Conservation (phyloP, 257 asterid genomes). For the Primulina tabacum region DNA sequence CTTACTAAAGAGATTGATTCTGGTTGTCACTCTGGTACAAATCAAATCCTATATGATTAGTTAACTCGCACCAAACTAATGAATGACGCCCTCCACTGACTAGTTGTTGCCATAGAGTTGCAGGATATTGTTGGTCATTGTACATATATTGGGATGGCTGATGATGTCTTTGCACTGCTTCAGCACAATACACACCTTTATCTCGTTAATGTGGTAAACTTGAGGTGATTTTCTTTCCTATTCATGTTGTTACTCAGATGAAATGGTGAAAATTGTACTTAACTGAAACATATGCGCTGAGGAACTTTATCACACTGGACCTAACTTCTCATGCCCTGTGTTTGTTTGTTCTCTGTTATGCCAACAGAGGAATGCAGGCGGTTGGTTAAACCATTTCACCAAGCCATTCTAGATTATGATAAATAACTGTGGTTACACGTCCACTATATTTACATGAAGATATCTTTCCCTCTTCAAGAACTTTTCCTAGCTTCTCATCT, state of each 20-base stretch:
- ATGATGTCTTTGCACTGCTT: slow-evolving; percentile 75
- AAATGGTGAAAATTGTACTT: slow-evolving; percentile 1
- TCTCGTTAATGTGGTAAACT: slow-evolving; percentile 80
- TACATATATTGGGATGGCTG: slow-evolving; percentile 95
- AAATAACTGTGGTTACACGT: neutral
- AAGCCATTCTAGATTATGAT: neutral
- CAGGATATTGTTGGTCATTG: slow-evolving; percentile 78
- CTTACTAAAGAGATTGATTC: slow-evolving; percentile 69
- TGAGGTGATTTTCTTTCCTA: slow-evolving; percentile 55
- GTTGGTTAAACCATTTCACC: neutral
- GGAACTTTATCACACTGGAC: neutral
- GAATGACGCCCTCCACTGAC: slow-evolving; percentile 22
- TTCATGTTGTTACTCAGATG: neutral
- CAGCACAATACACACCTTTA: slow-evolving; percentile 86
- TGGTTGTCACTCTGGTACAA: slow-evolving; percentile 67
- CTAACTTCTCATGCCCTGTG: slow-evolving; percentile 3
- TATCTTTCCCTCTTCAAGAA: neutral
- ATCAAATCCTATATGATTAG: slow-evolving; percentile 21
- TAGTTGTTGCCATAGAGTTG: slow-evolving; percentile 49
- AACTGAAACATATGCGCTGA: slow-evolving; percentile 4
- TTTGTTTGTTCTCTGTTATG: neutral
- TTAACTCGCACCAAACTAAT: slow-evolving; percentile 20
- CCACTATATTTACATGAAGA: neutral
- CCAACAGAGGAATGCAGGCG: neutral
- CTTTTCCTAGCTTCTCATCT: neutral